phyloP scores from a whole-genome alignment of 2,329 filamentous ascomycete genomes.

The Colletotrichum tabaci region DNA sequence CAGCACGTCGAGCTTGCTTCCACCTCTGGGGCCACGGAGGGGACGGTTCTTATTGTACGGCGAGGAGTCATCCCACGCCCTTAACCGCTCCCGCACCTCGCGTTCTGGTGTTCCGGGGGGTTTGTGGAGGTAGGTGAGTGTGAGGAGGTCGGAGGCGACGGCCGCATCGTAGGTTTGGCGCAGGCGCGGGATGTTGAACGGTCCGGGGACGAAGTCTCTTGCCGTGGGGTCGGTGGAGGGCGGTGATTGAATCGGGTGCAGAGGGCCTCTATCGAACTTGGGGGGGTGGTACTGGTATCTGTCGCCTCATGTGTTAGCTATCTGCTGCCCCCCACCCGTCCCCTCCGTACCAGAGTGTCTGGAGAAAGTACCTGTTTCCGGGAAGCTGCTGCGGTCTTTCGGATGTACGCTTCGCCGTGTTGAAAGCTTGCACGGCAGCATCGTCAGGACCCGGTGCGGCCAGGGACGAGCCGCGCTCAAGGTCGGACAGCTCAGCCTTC shows the following conservation, averaged over 20 bases:
- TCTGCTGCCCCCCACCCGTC: constrained; percentile 45
- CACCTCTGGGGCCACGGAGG: constrained; percentile 86
- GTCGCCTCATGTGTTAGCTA: constrained; percentile 36
- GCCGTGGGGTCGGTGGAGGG: constrained; percentile 88
- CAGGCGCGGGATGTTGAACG: constrained; percentile 89
- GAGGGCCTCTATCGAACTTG: constrained; percentile 92
- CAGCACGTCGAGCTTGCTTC: constrained; percentile 78
- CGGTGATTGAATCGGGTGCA: constrained; percentile 95
- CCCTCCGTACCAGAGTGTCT: constrained; percentile 30
- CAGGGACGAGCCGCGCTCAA: constrained; percentile 68
- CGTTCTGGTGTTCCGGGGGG: constrained; percentile 79
- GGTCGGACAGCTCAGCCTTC: constrained; percentile 59
- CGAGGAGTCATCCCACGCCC: constrained; percentile 89
- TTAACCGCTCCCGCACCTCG: constrained; percentile 75
- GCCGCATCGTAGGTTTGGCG: constrained; percentile 93
- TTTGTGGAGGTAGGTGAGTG: constrained; percentile 88
- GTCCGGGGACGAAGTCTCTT: constrained; percentile 89
- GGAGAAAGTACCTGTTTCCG: constrained; percentile 61
- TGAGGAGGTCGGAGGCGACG: constrained; percentile 88
- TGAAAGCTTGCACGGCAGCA: constrained; percentile 57
- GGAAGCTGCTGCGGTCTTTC: constrained; percentile 58
- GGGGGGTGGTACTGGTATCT: constrained; percentile 95
- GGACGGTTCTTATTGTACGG: constrained; percentile 96
- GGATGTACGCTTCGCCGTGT: constrained; percentile 53
- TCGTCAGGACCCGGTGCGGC: constrained; percentile 57